A percentile compares a stretch with the other conserved stretches of the same genome.
Evolutionary conservation across 768 basidiomycete genomes (phyloP).

Genomic region (Rhodocollybia butyracea): DNA sequence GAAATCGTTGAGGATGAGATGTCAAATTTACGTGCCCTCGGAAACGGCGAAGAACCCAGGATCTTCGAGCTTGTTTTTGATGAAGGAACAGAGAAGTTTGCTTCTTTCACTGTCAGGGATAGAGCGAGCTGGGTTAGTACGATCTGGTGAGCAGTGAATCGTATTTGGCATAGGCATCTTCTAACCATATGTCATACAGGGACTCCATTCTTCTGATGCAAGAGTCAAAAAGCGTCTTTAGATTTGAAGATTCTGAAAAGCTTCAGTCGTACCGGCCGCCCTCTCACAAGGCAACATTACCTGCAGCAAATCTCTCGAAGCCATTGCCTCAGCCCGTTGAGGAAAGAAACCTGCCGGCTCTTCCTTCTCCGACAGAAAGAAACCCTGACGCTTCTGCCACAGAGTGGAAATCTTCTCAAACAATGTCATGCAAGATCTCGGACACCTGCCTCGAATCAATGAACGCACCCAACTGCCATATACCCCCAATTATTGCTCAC

Average conservation of each 20-base stretch:
- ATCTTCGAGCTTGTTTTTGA: conserved; percentile 67
- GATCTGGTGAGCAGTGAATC: conserved; percentile 51
- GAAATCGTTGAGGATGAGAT: conserved; percentile 44
- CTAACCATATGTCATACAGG: conserved; percentile 33
- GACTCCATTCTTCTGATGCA: conserved; percentile 45
- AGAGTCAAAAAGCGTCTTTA: conserved; percentile 15
- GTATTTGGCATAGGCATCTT: not conserved
- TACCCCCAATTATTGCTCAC: not conserved
- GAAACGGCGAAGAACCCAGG: conserved; percentile 39
- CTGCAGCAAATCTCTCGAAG: not conserved
- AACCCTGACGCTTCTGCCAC: not conserved
- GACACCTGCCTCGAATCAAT: not conserved
- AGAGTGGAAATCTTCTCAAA: not conserved
- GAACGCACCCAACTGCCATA: not conserved
- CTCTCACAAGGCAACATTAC: too few relatives aligned
- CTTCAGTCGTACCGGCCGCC: not conserved
- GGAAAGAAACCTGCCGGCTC: conserved; percentile 8
- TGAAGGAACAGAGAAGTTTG: conserved; percentile 54
- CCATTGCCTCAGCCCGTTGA: not conserved
- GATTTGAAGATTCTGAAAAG: conserved; percentile 1
- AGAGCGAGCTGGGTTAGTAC: conserved; percentile 73
- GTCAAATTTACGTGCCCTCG: conserved; percentile 33
- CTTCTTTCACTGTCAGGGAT: conserved; percentile 55
- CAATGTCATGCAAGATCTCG: not conserved
- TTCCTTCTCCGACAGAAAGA: conserved; percentile 3